These are phyloP conservation scores for Neurospora sp. DNA, from an alignment of 495 filamentous ascomycete genomes.

Conservation along the genomic window DNA sequence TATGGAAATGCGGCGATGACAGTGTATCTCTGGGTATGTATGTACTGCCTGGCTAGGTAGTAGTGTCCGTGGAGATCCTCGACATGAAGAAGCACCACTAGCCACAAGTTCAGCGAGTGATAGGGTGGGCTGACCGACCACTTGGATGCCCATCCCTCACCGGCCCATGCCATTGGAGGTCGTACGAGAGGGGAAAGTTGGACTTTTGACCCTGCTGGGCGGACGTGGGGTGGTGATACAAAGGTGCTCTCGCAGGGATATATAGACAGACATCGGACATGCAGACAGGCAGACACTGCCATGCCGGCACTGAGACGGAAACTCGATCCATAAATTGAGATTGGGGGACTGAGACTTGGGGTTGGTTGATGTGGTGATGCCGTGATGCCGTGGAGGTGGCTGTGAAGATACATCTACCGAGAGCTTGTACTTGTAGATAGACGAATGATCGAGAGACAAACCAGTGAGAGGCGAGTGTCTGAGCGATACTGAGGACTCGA, in stretches of 20 bases:
- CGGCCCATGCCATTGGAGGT: not conserved
- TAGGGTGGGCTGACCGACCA: not conserved
- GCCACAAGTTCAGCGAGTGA: not conserved
- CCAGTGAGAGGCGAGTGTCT: not conserved
- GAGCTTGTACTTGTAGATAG: not conserved
- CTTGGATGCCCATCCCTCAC: not conserved
- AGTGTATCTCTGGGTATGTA: not conserved
- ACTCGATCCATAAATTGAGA: not conserved
- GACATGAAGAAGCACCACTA: not conserved
- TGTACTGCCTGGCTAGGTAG: not conserved
- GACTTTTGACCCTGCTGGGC: not conserved
- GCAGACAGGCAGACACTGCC: not conserved
- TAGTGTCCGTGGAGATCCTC: not conserved
- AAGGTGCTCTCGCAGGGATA: not conserved
- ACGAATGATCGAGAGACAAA: not conserved
- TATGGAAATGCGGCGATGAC: not conserved
- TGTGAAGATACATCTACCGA: not conserved
- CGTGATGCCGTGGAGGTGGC: not conserved
- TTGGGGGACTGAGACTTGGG: not conserved
- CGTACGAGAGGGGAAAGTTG: not conserved
- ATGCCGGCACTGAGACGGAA: not conserved
- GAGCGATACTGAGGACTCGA: not conserved
- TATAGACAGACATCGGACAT: not conserved
- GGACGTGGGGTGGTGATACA: not conserved
- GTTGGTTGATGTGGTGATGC: not conserved